Percentiles rank a stretch among this genome's conserved stretches.
These are phyloP conservation scores for Claviceps monticola DNA, from an alignment of 2,329 filamentous ascomycete species.

Conservation along the genomic window DNA sequence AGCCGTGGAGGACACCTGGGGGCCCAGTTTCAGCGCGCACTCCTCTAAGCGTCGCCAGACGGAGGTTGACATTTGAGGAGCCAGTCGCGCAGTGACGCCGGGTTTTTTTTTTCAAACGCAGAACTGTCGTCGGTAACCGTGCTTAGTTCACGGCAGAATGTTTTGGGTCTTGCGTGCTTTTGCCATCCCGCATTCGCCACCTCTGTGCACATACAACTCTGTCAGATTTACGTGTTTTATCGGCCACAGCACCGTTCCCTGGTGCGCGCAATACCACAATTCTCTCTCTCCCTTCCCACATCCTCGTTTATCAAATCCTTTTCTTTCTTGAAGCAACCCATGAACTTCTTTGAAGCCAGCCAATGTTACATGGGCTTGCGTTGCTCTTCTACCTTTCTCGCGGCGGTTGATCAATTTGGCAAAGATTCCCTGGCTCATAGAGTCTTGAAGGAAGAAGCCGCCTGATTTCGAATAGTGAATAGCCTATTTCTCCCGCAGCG, in stretches of 20 bases:
- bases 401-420: background rate
- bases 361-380: background rate
- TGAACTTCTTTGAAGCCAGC: too few species aligned
- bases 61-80: slow-evolving; percentile 71
- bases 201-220: background rate
- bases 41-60: slow-evolving; percentile 53
- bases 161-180: background rate
- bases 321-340: background rate
- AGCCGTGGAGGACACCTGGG: slow-evolving; percentile 70
- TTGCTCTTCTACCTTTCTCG: background rate
- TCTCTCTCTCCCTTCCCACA: background rate
- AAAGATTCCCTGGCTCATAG: background rate
- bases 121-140: background rate
- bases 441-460: background rate
- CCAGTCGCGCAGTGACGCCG: slow-evolving; percentile 21
- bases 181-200: background rate
- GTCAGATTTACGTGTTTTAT: background rate
- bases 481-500: background rate
- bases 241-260: background rate
- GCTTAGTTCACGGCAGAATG: background rate
- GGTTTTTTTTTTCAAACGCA: background rate
- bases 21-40: slow-evolving; percentile 39
- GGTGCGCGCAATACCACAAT: background rate
- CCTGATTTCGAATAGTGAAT: background rate
- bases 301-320: background rate